Base-by-base conservation (phyloP, 177 flowering plant genomes). In the Vitis hybrid region DNA sequence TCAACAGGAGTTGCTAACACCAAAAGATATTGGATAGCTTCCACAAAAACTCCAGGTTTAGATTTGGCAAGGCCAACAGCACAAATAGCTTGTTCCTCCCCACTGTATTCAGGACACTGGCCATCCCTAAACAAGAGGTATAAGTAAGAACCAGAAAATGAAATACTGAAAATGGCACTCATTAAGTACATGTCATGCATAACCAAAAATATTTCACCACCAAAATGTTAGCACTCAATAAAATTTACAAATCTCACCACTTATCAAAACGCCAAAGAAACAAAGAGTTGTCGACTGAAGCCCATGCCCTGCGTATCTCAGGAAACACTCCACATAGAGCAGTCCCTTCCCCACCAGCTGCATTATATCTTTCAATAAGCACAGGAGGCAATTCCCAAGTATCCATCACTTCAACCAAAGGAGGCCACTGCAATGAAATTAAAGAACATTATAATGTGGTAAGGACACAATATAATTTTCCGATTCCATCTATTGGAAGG, bases 241-340 rank as follows among this genome's bases (percentile, higher is more conserved):
- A 14, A 26, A 59, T 20, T 39, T 39, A 39, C 45, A 68, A 72
- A 69, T n/a, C 88, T 84, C 73, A 91, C 99, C 98, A 88, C 78
- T 89, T 91, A 67, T 96, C 99, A 80, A 91, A 96, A 65, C 99
- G 92, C 99, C 99, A 96, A 22, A 96, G 88, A 83, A 91, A 96
- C 72, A 96, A 77, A 49, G 95, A 88, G 72, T 92, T 92, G 77
- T 96, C 99, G 2, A 96, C 99, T 0, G 99, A 88, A 61, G 99
- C 99, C 99, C 99, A 96, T 54, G 99, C 99, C 75, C 99, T 81
- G 18, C 91, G 88, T 73, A 96, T 93, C 78, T 96, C 98, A 2
- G 99, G 95, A 83, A 96, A 96, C 73, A 96, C 85, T 66, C 99
- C 99, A 84, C 99, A 96, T 60, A 96, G 76, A 50, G 99, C 98